Evolutionary conservation across 177 flowering plant genomes (phyloP).

Genomic region (Vitis hybrid): DNA sequence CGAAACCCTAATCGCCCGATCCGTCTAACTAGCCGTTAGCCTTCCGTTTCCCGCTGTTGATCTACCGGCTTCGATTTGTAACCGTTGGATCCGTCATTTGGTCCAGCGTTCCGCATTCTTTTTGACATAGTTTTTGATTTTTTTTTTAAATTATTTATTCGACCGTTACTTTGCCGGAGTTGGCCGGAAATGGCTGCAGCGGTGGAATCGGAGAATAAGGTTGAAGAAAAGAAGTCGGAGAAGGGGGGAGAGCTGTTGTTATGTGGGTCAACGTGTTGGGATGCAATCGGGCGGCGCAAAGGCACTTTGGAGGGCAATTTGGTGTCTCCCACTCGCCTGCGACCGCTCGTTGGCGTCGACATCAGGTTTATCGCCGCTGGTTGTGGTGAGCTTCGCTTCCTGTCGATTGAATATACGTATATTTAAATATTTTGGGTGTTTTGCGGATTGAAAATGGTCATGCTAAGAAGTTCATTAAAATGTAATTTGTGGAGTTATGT

Average conservation of each 20-base stretch:
- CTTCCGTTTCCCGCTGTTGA: constrained; percentile 28
- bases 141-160: background rate
- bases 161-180: background rate
- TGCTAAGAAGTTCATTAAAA: background rate
- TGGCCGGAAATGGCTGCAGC: constrained; percentile 16
- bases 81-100: constrained; percentile 23
- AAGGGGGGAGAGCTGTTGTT: constrained; percentile 83
- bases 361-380: constrained; percentile 89
- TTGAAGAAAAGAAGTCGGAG: constrained; percentile 32
- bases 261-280: constrained; percentile 90
- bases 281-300: constrained; percentile 52
- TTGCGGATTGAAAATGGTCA: background rate
- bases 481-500: too few species aligned
- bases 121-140: background rate
- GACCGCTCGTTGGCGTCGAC: constrained; percentile 77
- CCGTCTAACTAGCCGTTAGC: constrained; percentile 19
- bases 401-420: background rate
- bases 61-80: constrained; percentile 2
- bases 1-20: constrained; percentile 22
- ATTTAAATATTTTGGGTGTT: background rate
- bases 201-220: constrained; percentile 38
- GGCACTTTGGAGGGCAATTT: constrained; percentile 53
- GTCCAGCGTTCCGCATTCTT: background rate
- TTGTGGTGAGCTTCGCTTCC: constrained; percentile 44
- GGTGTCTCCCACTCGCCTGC: constrained; percentile 75